A percentile compares a stretch with the other conserved stretches of the same genome.
Evolutionary conservation across 495 filamentous ascomycete species (phyloP).

Genomic region (Aspergillus hancockii): DNA sequence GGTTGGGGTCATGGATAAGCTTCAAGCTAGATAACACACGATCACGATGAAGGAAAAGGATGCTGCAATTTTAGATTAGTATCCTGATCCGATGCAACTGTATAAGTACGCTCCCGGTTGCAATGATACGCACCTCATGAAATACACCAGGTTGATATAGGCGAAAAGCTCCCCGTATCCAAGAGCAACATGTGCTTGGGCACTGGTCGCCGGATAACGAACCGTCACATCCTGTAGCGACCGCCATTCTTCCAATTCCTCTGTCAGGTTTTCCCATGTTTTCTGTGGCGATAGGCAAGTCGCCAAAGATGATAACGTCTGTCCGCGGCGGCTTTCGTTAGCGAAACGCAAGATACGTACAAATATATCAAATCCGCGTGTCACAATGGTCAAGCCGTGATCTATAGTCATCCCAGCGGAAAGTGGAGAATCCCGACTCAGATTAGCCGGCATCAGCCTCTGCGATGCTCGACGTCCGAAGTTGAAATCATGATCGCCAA

Average conservation of each 20-base stretch:
- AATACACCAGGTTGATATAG: conserved; percentile 47
- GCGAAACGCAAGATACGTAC: conserved; percentile 46
- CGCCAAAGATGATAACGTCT: conserved; percentile 22
- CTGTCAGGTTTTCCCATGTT: conserved; percentile 37
- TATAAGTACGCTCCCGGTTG: neutral
- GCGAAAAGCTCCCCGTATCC: conserved; percentile 47
- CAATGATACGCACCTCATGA: conserved; percentile 38
- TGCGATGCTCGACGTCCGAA: conserved; percentile 31
- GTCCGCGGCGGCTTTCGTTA: conserved; percentile 41
- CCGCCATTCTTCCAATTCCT: conserved; percentile 46
- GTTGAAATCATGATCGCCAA: conserved; percentile 43
- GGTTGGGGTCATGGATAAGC: conserved; percentile 26
- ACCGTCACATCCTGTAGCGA: conserved; percentile 42
- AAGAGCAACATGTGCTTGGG: conserved; percentile 43
- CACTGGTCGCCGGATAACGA: conserved; percentile 38
- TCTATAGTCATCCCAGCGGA: conserved; percentile 36
- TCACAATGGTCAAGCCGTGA: conserved; percentile 41
- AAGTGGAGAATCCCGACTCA: conserved; percentile 27
- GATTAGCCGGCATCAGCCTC: conserved; percentile 40
- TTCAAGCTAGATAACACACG: conserved; percentile 39
- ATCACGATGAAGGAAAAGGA: conserved; percentile 46
- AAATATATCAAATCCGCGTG: conserved; percentile 47
- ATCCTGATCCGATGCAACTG: neutral
- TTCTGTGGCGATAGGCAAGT: conserved; percentile 24
- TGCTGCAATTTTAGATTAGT: conserved; percentile 19